Conservation (phyloP, 805 yeast species). For the Saccharomycopsis malanga region DNA sequence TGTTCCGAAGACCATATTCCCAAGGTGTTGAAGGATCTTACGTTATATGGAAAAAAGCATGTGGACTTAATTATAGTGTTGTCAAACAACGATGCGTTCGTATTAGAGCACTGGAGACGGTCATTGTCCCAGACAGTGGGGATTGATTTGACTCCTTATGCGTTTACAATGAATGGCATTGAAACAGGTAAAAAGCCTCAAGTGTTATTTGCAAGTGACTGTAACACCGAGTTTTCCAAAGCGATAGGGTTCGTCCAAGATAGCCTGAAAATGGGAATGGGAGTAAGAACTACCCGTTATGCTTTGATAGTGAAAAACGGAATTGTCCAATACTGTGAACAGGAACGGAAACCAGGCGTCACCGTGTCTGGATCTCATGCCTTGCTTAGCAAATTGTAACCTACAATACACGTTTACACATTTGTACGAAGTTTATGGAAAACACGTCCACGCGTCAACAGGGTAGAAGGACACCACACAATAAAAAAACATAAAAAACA, state of each 20-base stretch:
- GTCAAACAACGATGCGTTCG: slow-evolving; percentile 68
- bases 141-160: neutral
- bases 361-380: slow-evolving; percentile 32
- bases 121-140: slow-evolving; percentile 25
- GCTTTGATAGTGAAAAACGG: slow-evolving; percentile 63
- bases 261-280: slow-evolving; percentile 46
- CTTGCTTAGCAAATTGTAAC: slow-evolving; percentile 28
- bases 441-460: too few relatives aligned
- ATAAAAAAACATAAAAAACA: too few relatives aligned
- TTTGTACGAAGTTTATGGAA: too few relatives aligned
- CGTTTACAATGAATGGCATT: slow-evolving; percentile 23
- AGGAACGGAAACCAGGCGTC: slow-evolving; percentile 31
- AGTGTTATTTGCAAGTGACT: slow-evolving; percentile 57
- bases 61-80: slow-evolving; percentile 57
- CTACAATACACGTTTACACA: neutral
- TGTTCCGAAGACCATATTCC: slow-evolving; percentile 71
- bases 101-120: slow-evolving; percentile 61
- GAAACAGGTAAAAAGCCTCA: slow-evolving; percentile 25
- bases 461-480: too few relatives aligned
- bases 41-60: slow-evolving; percentile 49
- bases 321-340: slow-evolving; percentile 40
- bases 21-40: slow-evolving; percentile 46
- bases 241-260: slow-evolving; percentile 53
- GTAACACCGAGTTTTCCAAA: slow-evolving; percentile 51
- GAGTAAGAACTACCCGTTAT: slow-evolving; percentile 61